Base-by-base conservation (phyloP, 2,329 filamentous ascomycete genomes). In the Chlorencoelia australis region DNA sequence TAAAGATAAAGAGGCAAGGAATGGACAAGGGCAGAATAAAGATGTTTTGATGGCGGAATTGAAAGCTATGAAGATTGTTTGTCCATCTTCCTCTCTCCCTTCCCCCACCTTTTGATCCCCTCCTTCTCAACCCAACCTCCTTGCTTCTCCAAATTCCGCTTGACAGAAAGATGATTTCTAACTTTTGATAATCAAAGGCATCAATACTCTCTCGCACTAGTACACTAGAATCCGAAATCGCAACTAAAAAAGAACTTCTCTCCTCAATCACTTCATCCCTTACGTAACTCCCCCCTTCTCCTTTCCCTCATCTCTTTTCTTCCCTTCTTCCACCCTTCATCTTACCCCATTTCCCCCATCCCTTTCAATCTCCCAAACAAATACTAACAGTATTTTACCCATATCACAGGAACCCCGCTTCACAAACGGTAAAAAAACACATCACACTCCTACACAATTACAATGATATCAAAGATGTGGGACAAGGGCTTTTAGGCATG, bases 401-500 rank as follows among this genome's bases (percentile, higher is more conserved):
- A 25, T 10, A 10, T 13, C 13, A 4, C 22, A 25, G 4, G 22
- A 25, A 9, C 4, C 49, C 50, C 10, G 52, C 55, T 6, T 62
- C 69, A 26, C 58, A 60, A 14, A 70, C 73, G 7, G 72, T 80
- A 34, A 69, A 74, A 36, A 60, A 62, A 20, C 79, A 83, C 53
- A 83, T 83, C 50, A 66, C 66, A 40, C 61, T 78, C 4, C 62
- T 84, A 20, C 77, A 82, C 45, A 63, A 72, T 39, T 84, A 83
- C 59, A 84, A 84, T 49, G 78, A 82, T 54, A 73, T 82, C 48
- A 75, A 77, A 44, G 79, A 84, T 54, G 63, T 80, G 6, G 79
- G 72, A 0, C 69, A 76, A 50, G 78, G 76, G 0, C 51, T 84
- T 19, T 68, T 82, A 59, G 76, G 75, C 0, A 57, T 83, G 48